A percentile compares a stretch with the other conserved stretches of the same genome.
These are phyloP conservation scores for Cladosporium sp. DNA, from an alignment of 2,329 filamentous ascomycete genomes.

Conservation along the genomic window DNA sequence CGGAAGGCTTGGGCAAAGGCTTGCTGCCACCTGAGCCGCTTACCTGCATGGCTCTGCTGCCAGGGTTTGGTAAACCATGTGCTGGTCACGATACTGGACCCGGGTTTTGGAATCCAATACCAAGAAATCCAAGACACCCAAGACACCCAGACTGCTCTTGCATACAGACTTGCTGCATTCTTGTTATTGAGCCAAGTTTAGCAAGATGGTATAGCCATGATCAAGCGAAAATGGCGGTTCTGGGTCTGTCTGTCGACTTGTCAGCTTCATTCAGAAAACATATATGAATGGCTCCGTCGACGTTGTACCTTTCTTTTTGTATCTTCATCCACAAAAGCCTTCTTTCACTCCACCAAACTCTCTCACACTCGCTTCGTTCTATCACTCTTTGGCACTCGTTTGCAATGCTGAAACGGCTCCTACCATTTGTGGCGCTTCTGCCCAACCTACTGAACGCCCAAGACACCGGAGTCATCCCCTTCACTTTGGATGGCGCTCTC, in stretches of 20 bases:
- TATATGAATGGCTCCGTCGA: conserved; percentile 2
- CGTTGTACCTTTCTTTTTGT: background rate
- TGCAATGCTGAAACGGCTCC: conserved; percentile 9
- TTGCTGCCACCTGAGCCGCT: too few relatives aligned
- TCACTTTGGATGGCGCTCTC: conserved; percentile 28
- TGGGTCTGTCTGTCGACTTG: background rate
- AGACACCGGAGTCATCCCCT: conserved; percentile 13
- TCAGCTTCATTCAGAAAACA: background rate
- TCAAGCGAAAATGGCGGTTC: background rate
- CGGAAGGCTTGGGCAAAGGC: too few relatives aligned
- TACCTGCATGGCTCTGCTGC: too few relatives aligned
- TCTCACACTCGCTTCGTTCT: background rate
- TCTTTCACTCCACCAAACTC: background rate
- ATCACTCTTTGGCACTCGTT: background rate
- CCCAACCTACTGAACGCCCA: conserved; percentile 1
- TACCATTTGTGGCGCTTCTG: conserved; percentile 1
- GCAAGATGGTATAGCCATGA: background rate
- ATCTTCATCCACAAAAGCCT: conserved; percentile 4
- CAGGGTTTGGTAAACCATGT: too few relatives aligned
- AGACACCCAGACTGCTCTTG: too few relatives aligned
- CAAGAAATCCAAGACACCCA: too few relatives aligned
- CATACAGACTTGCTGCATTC: too few relatives aligned
- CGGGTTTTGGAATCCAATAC: too few relatives aligned
- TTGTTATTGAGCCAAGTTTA: background rate
- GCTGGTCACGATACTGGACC: too few relatives aligned